Base-by-base conservation (phyloP, 2,329 filamentous ascomycete genomes). In the Didymella segeticola region DNA sequence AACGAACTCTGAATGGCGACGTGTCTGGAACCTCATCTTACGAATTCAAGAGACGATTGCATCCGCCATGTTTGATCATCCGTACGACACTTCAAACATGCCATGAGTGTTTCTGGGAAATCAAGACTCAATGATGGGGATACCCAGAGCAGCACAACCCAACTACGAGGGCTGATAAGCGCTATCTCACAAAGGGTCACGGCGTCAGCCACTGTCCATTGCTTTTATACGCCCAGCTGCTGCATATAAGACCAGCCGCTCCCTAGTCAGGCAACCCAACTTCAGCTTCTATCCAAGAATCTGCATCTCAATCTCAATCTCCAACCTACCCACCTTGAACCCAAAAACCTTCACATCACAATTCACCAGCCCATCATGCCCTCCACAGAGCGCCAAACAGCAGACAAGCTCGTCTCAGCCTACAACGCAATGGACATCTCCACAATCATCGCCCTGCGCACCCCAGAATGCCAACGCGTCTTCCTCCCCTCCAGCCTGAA, bases 391-490 rank as follows among this genome's bases (percentile, higher is more conserved):
- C 64, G 69, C 36, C 58, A 56, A 49, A 72, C 70, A 2, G 67
- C 68, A 20, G 57, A 69, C 42, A 53, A 59, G 9, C 43, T 74
- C 17, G 61, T 72, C 39, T 53, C 48, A n/a, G 68, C 71, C 30
- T 72, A 73, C 59, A 72, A 72, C 58, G 41, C 50, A 10, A 66
- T 69, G 59, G 67, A 72, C 57, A 60, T 64, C 43, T 47, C 57
- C 29, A 46, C 60, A 22, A 71, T 74, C 42, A 59, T 73, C 37
- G 57, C 65, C 31, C 47, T 63, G 17, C 68, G 71, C 41, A 60
- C 63, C 12, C 59, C 68, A 12, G 47, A 58, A 17, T 72, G 70
- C 53, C 33, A 61, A 15, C 67, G 69, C 39, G 26, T 58, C 31
- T 60, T 74, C 55, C 62, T 69, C n/a, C 71, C 71, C 5, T 42